Evolutionary conservation across 2,329 filamentous ascomycete genomes (phyloP).

Genomic region (Hypoxylon sp.): DNA sequence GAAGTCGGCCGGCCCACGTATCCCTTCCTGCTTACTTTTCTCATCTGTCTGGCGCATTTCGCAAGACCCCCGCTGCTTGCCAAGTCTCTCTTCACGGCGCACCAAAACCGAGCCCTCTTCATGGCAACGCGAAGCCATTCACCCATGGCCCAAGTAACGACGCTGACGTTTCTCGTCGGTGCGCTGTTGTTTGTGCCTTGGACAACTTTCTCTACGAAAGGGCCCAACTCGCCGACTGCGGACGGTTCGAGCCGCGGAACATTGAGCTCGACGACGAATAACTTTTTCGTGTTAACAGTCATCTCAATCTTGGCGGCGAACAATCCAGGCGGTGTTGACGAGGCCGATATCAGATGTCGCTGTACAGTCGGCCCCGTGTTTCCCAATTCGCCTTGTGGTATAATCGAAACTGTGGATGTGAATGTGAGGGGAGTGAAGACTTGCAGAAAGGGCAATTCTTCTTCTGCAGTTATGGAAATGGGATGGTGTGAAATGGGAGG

Average conservation of each 20-base stretch:
- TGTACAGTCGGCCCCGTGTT: slow-evolving; percentile 54
- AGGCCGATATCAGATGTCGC: slow-evolving; percentile 64
- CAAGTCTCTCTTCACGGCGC: slow-evolving; percentile 59
- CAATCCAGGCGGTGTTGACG: slow-evolving; percentile 59
- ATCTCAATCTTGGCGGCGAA: slow-evolving; percentile 67
- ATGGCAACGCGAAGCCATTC: slow-evolving; percentile 71
- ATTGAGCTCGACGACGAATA: slow-evolving; percentile 60
- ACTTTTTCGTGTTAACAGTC: slow-evolving; percentile 62
- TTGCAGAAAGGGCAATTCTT: slow-evolving; percentile 74
- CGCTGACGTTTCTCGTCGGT: slow-evolving; percentile 64
- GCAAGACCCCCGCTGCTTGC: slow-evolving; percentile 46
- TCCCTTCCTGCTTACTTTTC: slow-evolving; percentile 39
- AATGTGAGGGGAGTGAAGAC: slow-evolving; percentile 75
- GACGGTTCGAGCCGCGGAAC: slow-evolving; percentile 65
- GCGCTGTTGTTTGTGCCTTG: slow-evolving; percentile 52
- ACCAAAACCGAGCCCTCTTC: slow-evolving; percentile 71
- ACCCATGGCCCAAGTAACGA: slow-evolving; percentile 72
- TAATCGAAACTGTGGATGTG: slow-evolving; percentile 59
- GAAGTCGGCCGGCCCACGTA: slow-evolving; percentile 32
- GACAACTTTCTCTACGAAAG: slow-evolving; percentile 58
- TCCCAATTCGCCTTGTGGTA: slow-evolving; percentile 48
- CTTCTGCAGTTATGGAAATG: slow-evolving; percentile 65
- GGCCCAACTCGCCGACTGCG: slow-evolving; percentile 65
- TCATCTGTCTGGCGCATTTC: slow-evolving; percentile 45
- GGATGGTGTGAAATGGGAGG: slow-evolving; percentile 71